phyloP scores from a whole-genome alignment of 495 filamentous ascomycete genomes.

The Xylaria castorea region DNA sequence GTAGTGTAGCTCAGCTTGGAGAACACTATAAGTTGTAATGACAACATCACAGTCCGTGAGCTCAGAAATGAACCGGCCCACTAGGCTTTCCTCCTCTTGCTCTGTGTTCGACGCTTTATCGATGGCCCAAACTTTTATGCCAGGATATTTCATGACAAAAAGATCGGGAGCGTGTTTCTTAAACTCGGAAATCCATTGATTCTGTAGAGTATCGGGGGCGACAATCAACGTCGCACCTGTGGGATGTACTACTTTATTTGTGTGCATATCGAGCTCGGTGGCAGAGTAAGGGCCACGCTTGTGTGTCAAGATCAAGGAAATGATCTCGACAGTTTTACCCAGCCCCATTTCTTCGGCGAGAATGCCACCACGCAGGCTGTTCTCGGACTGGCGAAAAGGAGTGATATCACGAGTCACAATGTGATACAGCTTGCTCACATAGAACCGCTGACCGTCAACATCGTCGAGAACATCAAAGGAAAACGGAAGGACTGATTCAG shows the following conservation, averaged over 20 bases:
- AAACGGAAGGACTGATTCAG: constrained; percentile 26
- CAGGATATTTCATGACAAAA: constrained; percentile 53
- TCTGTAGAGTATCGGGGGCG: constrained; percentile 77
- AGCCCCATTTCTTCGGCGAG: constrained; percentile 97
- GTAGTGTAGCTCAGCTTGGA: constrained; percentile 79
- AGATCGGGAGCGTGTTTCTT: constrained; percentile 61
- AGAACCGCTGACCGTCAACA: constrained; percentile 39
- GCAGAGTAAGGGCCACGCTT: constrained; percentile 37
- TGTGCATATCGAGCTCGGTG: constrained; percentile 36
- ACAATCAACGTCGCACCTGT: constrained; percentile 83
- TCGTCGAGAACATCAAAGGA: constrained; percentile 42
- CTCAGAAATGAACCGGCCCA: constrained; percentile 51
- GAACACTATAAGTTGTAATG: constrained; percentile 82
- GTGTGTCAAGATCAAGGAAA: constrained; percentile 75
- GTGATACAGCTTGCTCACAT: constrained; percentile 69
- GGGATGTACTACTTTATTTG: constrained; percentile 47
- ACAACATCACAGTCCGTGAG: constrained; percentile 75
- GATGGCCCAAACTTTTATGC: constrained; percentile 48
- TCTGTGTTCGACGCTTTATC: constrained; percentile 16
- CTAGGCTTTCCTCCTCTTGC: neutral
- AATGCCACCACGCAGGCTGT: constrained; percentile 65
- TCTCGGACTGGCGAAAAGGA: constrained; percentile 51
- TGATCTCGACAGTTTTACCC: constrained; percentile 92
- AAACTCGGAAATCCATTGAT: constrained; percentile 89
- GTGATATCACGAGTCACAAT: constrained; percentile 61